These are phyloP conservation scores for Zygoascus tannicola DNA, from an alignment of 805 yeast genomes.

Conservation along the genomic window DNA sequence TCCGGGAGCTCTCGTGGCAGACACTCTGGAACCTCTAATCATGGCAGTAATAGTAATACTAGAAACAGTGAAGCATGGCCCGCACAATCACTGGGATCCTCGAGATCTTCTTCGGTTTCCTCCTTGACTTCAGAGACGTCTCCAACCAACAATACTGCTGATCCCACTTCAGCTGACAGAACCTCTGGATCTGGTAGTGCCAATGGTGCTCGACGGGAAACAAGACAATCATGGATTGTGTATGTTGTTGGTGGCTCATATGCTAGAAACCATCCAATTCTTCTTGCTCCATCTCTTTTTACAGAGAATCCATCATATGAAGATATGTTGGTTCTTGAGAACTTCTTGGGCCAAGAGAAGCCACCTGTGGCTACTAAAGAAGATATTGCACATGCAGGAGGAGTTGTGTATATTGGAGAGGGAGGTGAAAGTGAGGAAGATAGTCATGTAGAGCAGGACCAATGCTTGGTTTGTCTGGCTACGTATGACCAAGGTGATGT, in stretches of 20 bases:
- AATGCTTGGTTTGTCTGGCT: conserved; percentile 45
- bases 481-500: conserved; percentile 40
- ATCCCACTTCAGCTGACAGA: not conserved
- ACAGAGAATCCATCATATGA: conserved; percentile 44
- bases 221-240: conserved; percentile 48
- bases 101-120: not conserved
- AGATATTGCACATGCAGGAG: conserved; percentile 35
- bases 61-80: not conserved
- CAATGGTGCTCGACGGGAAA: conserved; percentile 1
- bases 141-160: not conserved
- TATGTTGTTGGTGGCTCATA: conserved; percentile 52
- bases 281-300: conserved; percentile 39
- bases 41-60: no score
- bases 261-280: conserved; percentile 39
- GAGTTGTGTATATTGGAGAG: conserved; percentile 25
- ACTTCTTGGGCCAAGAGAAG: conserved; percentile 39
- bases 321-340: conserved; percentile 40
- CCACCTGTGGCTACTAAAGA: conserved; percentile 36
- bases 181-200: not conserved
- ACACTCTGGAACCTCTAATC: no score
- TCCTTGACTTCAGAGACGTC: not conserved
- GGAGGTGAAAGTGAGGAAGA: not conserved
- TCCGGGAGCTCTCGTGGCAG: not conserved
- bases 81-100: not conserved
- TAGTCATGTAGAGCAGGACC: conserved; percentile 23